Percentiles rank a stretch among this genome's conserved stretches.
phyloP scores from a whole-genome alignment of 2,329 filamentous ascomycete genomes.

The Raffaelea ambrosiae region DNA sequence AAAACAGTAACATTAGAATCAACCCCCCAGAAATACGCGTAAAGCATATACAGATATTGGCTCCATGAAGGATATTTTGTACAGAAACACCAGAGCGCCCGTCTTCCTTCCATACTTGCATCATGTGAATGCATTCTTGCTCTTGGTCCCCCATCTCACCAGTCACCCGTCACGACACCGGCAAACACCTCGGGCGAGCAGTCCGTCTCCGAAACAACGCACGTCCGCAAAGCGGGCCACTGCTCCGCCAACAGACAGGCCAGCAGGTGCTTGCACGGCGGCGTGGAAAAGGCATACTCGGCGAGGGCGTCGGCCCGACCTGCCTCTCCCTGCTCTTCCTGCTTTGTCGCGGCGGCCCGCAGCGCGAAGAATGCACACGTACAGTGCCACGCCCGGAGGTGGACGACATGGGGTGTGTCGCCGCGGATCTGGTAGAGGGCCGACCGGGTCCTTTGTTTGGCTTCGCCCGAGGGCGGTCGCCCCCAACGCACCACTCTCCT shows the following conservation, averaged over 20 bases:
- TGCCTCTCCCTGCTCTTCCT: conserved; percentile 7
- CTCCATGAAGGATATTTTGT: too few species aligned
- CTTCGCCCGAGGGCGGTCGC: conserved; percentile 51
- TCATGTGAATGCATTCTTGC: too few species aligned
- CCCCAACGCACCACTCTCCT: conserved; percentile 51
- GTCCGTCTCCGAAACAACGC: conserved; percentile 33
- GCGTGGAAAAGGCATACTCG: conserved; percentile 18
- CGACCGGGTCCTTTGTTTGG: conserved; percentile 21
- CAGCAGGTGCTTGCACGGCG: conserved; percentile 78
- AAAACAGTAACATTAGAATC: too few species aligned
- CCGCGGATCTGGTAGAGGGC: conserved; percentile 16
- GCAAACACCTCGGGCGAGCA: conserved; percentile 53
- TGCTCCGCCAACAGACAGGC: conserved; percentile 69
- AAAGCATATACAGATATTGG: too few species aligned
- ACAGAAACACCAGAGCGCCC: too few species aligned
- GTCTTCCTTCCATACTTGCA: too few species aligned
- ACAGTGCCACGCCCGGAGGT: conserved; percentile 74
- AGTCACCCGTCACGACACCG: conserved; percentile 49
- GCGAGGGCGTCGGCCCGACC: background rate
- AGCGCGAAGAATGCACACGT: conserved; percentile 80
- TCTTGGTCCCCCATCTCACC: too few species aligned
- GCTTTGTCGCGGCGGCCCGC: conserved; percentile 16
- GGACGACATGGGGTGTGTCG: conserved; percentile 55
- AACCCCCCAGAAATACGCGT: too few species aligned
- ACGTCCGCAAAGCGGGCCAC: conserved; percentile 48